Evolutionary conservation across 371 early-diverging fungal species (phyloP).

Genomic region (Massospora cicadina): DNA sequence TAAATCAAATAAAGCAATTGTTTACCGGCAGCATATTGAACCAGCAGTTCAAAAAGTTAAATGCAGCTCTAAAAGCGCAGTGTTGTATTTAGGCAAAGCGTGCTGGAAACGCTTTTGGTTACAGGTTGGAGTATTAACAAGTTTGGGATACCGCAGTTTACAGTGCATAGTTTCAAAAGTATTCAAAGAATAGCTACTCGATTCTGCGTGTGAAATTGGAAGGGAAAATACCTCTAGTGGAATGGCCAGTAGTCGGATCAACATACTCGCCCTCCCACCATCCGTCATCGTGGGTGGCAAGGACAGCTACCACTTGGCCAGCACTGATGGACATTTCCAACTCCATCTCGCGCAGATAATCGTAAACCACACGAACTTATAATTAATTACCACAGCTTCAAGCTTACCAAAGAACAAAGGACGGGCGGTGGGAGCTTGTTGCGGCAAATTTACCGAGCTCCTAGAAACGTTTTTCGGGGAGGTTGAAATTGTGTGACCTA

Average conservation of each 20-base stretch:
- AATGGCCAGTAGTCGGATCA: slow-evolving; percentile 16
- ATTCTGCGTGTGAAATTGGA: slow-evolving; percentile 24
- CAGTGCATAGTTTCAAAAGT: too few relatives aligned
- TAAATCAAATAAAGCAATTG: too few relatives aligned
- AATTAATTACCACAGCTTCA: neutral
- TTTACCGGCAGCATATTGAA: too few relatives aligned
- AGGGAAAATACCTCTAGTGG: slow-evolving; percentile 30
- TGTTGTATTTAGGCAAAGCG: too few relatives aligned
- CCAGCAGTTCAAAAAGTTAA: too few relatives aligned
- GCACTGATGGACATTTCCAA: slow-evolving; percentile 53
- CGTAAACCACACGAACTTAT: slow-evolving; percentile 56
- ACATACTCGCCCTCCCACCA: slow-evolving; percentile 51
- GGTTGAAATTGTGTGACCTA: neutral
- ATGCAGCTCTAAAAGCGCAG: too few relatives aligned
- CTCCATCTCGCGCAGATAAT: slow-evolving; percentile 51
- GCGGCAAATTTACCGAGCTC: neutral
- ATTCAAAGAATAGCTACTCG: neutral
- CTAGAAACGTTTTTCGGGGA: neutral
- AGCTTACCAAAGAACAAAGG: slow-evolving; percentile 8
- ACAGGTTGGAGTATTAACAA: too few relatives aligned
- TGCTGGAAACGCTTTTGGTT: too few relatives aligned
- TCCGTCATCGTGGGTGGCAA: slow-evolving; percentile 30
- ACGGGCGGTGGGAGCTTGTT: neutral
- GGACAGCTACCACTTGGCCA: slow-evolving; percentile 54
- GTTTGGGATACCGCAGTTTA: too few relatives aligned